These are phyloP conservation scores for Rhodosporidiobolus sp. DNA, from an alignment of 768 basidiomycete genomes.

Conservation along the genomic window DNA sequence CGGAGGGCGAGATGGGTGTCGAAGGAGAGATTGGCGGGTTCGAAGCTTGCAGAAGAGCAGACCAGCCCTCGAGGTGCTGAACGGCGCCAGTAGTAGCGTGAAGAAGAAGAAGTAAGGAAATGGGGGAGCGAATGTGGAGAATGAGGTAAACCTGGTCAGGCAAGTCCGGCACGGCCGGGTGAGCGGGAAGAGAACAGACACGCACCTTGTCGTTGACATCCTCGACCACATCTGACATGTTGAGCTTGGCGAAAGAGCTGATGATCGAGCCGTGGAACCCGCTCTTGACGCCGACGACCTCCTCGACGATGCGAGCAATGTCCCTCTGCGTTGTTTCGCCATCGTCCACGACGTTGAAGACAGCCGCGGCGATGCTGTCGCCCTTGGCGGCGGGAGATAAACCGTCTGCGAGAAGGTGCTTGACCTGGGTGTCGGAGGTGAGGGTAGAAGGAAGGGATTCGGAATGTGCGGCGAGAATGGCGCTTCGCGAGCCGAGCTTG, in stretches of 20 bases:
- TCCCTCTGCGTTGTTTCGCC: slow-evolving; percentile 33
- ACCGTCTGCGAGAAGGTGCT: not conserved
- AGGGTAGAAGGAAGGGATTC: slow-evolving; percentile 19
- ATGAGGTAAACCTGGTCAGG: not conserved
- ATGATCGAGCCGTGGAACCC: slow-evolving; percentile 36
- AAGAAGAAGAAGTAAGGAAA: not conserved
- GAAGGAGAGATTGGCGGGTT: slow-evolving; percentile 31
- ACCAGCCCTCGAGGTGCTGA: slow-evolving; percentile 39
- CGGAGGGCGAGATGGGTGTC: slow-evolving; percentile 35
- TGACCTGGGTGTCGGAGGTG: not conserved
- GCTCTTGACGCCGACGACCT: slow-evolving; percentile 33
- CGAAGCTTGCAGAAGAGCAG: slow-evolving; percentile 29
- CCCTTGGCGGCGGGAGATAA: slow-evolving; percentile 17
- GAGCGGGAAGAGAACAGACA: not conserved
- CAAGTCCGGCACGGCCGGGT: not conserved
- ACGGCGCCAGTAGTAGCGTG: not conserved
- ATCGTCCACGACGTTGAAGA: slow-evolving; percentile 39
- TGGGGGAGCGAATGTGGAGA: too few species aligned
- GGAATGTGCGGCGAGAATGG: slow-evolving; percentile 14
- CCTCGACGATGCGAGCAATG: slow-evolving; percentile 27
- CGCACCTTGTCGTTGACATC: slow-evolving; percentile 40
- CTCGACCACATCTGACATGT: slow-evolving; percentile 36
- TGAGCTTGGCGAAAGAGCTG: slow-evolving; percentile 38
- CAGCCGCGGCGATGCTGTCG: slow-evolving; percentile 15
- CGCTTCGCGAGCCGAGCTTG: slow-evolving; percentile 6